Base-by-base conservation (phyloP, 768 basidiomycete genomes). In the Lentinus brumalis region DNA sequence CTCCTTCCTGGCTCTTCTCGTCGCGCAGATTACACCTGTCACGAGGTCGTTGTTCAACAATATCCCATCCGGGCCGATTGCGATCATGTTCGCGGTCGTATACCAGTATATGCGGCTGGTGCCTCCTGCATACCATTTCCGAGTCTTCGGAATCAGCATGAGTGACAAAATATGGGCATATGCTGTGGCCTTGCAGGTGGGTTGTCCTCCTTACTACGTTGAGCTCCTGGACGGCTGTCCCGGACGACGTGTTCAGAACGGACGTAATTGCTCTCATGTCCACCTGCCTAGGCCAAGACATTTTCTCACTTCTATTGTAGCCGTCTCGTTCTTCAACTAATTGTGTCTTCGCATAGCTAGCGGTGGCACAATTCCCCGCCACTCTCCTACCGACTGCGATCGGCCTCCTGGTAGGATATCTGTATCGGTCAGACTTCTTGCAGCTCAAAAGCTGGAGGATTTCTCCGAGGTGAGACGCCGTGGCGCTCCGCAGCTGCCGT, bases 31-130 rank as follows among this genome's bases (percentile, higher is more conserved):
- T 12, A 47, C 66, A 5, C 67, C 66, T 8, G 29, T 31, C 21
- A 31, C 64, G 45, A 81, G 83, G 40, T 57, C 86, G 16, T 87
- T 91, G 4, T 71, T 95, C 57, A 93, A 92, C 65, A 77, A 84
- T 60, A 83, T 95, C 38, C 85, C 92, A 1, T 73, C 90, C 38
- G 94, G 94, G 2, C 89, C 92, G 9, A 79, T 85, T n/a, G 79
- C 88, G 3, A 67, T 95, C 1, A 69, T 92, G 26, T 94, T 94
- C 80, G 88, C 83, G 71, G 82, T 92, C 40, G 69, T 96, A 31
- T 96, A 94, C 72, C 93, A 96, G 69, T 90, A 91, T 73, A 84
- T 84, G 53, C 77, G 92, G 45, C 82, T 92, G 44, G 86, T 94
- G 1, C 94, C 94, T 1, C 74, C 86, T 0, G 79, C 84, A 2